Conservation (phyloP, 169 alveolate species). For the Plasmodium gallinaceum region DNA sequence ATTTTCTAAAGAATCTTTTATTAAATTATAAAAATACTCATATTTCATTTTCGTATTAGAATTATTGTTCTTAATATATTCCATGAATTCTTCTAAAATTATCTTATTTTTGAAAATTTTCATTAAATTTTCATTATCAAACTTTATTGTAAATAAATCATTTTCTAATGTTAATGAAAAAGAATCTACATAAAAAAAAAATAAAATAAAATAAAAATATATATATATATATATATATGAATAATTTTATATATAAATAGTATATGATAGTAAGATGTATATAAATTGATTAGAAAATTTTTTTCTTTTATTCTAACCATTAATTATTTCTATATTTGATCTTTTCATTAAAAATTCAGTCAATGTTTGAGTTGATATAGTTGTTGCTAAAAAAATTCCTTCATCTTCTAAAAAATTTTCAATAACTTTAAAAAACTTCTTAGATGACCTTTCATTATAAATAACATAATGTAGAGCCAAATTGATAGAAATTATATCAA, state of each 20-base stretch:
- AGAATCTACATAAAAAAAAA: slow-evolving; percentile 19
- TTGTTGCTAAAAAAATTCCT: slow-evolving; percentile 53
- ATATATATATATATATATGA: slow-evolving; percentile 11
- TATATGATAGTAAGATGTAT: background rate
- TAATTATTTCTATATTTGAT: slow-evolving; percentile 16
- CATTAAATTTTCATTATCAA: slow-evolving; percentile 57
- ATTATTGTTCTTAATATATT: slow-evolving; percentile 27
- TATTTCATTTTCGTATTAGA: slow-evolving; percentile 22
- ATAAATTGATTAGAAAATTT: no score
- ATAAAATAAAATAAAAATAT: background rate
- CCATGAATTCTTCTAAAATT: slow-evolving; percentile 51
- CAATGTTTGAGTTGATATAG: slow-evolving; percentile 64
- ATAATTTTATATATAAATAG: background rate
- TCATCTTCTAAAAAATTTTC: slow-evolving; percentile 68
- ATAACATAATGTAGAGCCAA: slow-evolving; percentile 94
- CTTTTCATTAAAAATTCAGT: slow-evolving; percentile 68
- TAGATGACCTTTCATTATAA: slow-evolving; percentile 89
- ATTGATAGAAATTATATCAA: slow-evolving; percentile 90
- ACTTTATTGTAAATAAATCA: slow-evolving; percentile 60
- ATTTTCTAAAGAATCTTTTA: slow-evolving; percentile 68
- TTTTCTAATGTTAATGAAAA: slow-evolving; percentile 43
- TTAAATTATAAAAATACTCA: slow-evolving; percentile 49
- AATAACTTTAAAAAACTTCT: slow-evolving; percentile 88
- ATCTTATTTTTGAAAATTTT: slow-evolving; percentile 55
- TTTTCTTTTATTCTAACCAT: slow-evolving; percentile 3